Percentiles rank a stretch among this genome's conserved stretches.
These are phyloP conservation scores for Sherardia arvensis DNA, from an alignment of 257 asterid genomes.

Conservation along the genomic window DNA sequence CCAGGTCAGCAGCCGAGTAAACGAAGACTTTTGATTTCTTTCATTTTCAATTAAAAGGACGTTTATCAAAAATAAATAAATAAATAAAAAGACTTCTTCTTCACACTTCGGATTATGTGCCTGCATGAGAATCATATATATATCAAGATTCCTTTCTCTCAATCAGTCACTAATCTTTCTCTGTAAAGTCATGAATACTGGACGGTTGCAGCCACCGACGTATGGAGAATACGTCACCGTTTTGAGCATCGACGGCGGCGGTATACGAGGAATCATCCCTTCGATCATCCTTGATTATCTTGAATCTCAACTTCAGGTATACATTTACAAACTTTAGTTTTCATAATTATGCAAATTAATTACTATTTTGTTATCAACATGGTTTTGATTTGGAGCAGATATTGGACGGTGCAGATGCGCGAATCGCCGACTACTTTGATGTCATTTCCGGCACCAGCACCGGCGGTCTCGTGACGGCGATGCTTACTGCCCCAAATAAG, in stretches of 20 bases:
- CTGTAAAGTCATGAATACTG: no score
- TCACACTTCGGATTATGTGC: no score
- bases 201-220: slow-evolving; percentile 32
- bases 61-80: no score
- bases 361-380: not conserved
- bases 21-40: no score
- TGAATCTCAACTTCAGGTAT: slow-evolving; percentile 40
- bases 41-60: no score
- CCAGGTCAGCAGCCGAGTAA: no score
- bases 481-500: slow-evolving; percentile 42
- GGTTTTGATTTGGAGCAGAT: slow-evolving; percentile 14
- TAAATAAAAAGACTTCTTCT: no score
- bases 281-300: slow-evolving; percentile 30
- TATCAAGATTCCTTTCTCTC: no score
- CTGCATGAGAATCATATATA: no score
- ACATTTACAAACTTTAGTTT: not conserved
- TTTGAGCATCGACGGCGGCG: slow-evolving; percentile 55
- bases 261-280: slow-evolving; percentile 49
- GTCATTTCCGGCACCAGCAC: slow-evolving; percentile 69
- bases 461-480: slow-evolving; percentile 50
- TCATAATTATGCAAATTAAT: no score
- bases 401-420: slow-evolving; percentile 47
- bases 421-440: slow-evolving; percentile 57
- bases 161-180: no score
- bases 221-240: slow-evolving; percentile 31